Conservation (phyloP, 2,329 filamentous ascomycete genomes). For the Aspergillus proliferans region DNA sequence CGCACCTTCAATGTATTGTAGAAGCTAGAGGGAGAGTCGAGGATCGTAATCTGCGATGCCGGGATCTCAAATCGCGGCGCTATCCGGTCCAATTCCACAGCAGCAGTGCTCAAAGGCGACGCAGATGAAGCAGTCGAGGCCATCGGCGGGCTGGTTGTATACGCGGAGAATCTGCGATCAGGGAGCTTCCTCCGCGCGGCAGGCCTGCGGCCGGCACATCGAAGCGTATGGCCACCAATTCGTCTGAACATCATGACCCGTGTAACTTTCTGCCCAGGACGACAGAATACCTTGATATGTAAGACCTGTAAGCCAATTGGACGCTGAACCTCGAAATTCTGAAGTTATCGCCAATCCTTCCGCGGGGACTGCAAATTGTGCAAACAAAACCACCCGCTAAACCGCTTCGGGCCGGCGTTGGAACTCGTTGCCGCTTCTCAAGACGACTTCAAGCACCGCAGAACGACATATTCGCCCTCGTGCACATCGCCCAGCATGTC, state of each 20-base stretch:
- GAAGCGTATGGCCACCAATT: constrained; percentile 32
- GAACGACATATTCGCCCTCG: constrained; percentile 6
- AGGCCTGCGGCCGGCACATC: constrained; percentile 27
- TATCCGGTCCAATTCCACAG: constrained; percentile 74
- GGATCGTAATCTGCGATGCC: constrained; percentile 71
- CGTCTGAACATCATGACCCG: constrained; percentile 33
- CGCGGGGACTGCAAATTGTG: constrained; percentile 25
- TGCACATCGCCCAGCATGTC: constrained; percentile 63
- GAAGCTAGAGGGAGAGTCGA: constrained; percentile 79
- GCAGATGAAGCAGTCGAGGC: constrained; percentile 22
- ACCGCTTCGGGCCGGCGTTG: constrained; percentile 14
- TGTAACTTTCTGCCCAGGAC: neutral
- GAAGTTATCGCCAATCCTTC: constrained; percentile 1
- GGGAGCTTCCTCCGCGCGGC: constrained; percentile 24
- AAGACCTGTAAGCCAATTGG: constrained; percentile 8
- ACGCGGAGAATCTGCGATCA: constrained; percentile 34
- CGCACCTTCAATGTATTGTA: constrained; percentile 81
- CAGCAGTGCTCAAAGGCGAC: constrained; percentile 54
- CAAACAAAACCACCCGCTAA: constrained; percentile 25
- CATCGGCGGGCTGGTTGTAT: constrained; percentile 16
- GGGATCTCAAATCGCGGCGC: constrained; percentile 84
- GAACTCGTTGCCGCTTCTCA: constrained; percentile 17
- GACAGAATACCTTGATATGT: constrained; percentile 11
- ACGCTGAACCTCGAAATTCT: neutral
- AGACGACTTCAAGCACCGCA: constrained; percentile 7